Percentiles rank a stretch among this genome's conserved stretches.
Evolutionary conservation across 1,284 basidiomycete species (phyloP).

Genomic region (Testicularia cyperi): DNA sequence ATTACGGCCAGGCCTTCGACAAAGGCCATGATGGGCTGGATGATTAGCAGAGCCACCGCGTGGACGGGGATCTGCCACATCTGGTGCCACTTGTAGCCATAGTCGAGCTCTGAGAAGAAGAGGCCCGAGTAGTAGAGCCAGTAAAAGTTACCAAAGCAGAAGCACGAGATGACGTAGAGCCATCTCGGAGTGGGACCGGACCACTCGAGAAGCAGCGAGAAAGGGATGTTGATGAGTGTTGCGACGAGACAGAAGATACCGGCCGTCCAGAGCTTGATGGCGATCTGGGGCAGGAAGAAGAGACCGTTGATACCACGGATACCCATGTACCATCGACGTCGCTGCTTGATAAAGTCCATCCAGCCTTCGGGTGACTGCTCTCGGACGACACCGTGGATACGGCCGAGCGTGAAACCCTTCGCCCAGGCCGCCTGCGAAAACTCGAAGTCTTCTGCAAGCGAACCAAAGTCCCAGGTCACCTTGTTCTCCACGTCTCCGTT

Average conservation of each 20-base stretch:
- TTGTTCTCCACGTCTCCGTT: constrained; percentile 63
- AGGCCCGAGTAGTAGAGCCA: constrained; percentile 57
- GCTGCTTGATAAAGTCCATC: constrained; percentile 62
- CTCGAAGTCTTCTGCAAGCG: constrained; percentile 62
- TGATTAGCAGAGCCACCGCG: constrained; percentile 54
- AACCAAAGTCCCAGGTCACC: constrained; percentile 60
- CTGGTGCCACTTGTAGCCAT: constrained; percentile 49
- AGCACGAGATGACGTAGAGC: constrained; percentile 61
- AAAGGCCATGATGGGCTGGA: constrained; percentile 61
- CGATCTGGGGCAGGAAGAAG: constrained; percentile 61
- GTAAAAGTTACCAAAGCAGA: constrained; percentile 62
- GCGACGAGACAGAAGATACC: constrained; percentile 62
- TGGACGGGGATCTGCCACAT: constrained; percentile 59
- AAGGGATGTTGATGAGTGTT: constrained; percentile 62
- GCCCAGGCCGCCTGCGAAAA: constrained; percentile 62
- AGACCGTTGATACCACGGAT: constrained; percentile 58
- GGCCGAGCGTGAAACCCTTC: constrained; percentile 61
- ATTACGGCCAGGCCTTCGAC: constrained; percentile 61
- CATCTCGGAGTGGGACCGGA: constrained; percentile 57
- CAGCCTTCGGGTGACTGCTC: constrained; percentile 61
- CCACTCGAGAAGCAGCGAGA: constrained; percentile 44
- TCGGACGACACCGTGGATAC: constrained; percentile 62
- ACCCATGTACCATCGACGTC: constrained; percentile 62
- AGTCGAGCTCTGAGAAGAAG: constrained; percentile 59
- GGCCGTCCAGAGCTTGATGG: constrained; percentile 62